A percentile compares a stretch with the other conserved stretches of the same genome.
phyloP scores from a whole-genome alignment of 192 early-diverging fungal genomes.

The Powellomyces hirtus region DNA sequence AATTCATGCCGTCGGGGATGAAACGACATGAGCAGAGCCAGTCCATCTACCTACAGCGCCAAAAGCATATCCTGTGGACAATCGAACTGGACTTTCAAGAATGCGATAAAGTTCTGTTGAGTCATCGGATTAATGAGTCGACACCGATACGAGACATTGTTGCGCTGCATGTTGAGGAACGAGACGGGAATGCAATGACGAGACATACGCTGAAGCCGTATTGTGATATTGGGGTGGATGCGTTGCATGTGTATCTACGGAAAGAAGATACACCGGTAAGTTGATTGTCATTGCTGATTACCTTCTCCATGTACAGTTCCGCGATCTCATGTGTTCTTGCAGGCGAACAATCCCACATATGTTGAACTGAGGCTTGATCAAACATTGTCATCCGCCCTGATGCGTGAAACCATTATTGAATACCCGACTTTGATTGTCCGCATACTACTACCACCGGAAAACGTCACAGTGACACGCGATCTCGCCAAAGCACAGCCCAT shows the following conservation, averaged over 20 bases:
- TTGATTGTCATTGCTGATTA: not conserved
- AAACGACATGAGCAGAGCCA: conserved; percentile 54
- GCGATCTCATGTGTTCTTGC: not conserved
- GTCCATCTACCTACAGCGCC: conserved; percentile 40
- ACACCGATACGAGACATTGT: not conserved
- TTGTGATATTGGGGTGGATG: not conserved
- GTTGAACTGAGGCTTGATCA: not conserved
- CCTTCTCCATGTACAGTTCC: not conserved
- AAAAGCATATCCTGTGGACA: conserved; percentile 34
- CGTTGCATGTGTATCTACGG: conserved; percentile 11
- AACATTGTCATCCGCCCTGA: not conserved
- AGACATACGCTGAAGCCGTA: conserved; percentile 4
- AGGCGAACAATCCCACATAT: conserved; percentile 2
- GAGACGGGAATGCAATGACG: conserved; percentile 3
- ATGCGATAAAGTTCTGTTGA: not conserved
- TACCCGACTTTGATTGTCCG: conserved; percentile 15
- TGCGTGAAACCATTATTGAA: conserved; percentile 11
- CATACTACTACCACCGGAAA: no score
- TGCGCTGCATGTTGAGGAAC: not conserved
- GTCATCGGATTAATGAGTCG: conserved; percentile 17
- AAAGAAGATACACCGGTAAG: conserved; percentile 15
- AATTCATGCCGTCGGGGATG: conserved; percentile 54
- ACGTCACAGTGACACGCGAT: no score
- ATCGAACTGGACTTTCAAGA: conserved; percentile 14
- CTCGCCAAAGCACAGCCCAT: no score